Evolutionary conservation across 2,329 filamentous ascomycete species (phyloP), one percentile per base, ranked within the genome.

Genomic region (Pseudogymnoascus destructans): DNA sequence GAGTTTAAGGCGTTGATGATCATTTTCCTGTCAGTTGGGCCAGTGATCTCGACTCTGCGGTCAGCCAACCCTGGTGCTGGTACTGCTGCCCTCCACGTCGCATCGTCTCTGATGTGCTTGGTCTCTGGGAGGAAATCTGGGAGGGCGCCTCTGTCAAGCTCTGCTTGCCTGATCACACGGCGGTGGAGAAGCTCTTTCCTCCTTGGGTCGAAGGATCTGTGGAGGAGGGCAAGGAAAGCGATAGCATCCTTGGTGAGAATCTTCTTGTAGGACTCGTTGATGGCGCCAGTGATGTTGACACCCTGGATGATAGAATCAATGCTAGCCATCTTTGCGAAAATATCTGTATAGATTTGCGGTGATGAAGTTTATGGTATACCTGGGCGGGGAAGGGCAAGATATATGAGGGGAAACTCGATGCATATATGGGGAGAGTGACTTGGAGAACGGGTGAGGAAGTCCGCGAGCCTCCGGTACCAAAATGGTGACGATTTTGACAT

Each of bases 1-100:
- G 92, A 86, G 73, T 97, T 98, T 71, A 97, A 71, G 8, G 93
- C 93, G 72, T 98, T 98, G 63, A 97, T 89, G 54, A 97, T 90
- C 93, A 98, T 98, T 81, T 97, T 98, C 65, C 93, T 82, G 74
- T 97, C 93, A 5, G 91, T 96, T 0, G 93, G 93, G 7, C 93
- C 93, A 4, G 93, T 98, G 69, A 97, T 98, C 77, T 98, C 93
- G 30, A 96, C 88, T 61, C 93, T 84, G 64, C 93, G 86, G 76
- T 98, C 93, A 46, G 95, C 84, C 59, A 97, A 80, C 60, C 93
- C 93, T 0, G 93, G 92, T 6, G 92, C 93, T 15, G 93, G 93
- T 57, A 86, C 81, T 42, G 93, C 90, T 62, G 89, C 93, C 75
- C 83, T 93, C 93, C 93, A 98, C 66, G 90, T 84, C 71, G 87